These are phyloP conservation scores for Picea mariana DNA, from an alignment of 83 land plant genomes.

Conservation along the genomic window DNA sequence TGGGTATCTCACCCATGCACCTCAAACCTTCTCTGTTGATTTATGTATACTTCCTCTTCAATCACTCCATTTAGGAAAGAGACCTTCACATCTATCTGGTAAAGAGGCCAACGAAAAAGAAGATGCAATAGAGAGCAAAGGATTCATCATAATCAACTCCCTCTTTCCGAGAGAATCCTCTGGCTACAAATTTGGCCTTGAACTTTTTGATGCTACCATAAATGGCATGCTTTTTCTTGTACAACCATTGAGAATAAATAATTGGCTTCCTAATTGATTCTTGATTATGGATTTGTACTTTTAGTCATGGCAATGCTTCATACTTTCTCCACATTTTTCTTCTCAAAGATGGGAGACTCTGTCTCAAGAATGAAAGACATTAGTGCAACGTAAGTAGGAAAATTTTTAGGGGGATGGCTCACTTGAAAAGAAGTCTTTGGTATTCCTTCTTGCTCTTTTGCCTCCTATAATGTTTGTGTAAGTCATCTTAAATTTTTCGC, in stretches of 20 bases:
- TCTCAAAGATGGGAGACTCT: neutral
- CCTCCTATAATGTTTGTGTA: too few relatives aligned
- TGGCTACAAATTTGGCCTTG: neutral
- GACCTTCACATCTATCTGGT: neutral
- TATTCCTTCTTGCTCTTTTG: too few relatives aligned
- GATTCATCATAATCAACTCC: neutral
- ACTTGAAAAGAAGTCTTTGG: too few relatives aligned
- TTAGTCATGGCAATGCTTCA: neutral
- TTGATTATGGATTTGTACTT: neutral
- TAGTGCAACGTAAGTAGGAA: too few relatives aligned
- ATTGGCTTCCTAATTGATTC: neutral
- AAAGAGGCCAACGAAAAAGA: neutral
- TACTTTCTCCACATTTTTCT: neutral
- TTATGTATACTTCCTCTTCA: neutral
- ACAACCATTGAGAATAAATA: neutral
- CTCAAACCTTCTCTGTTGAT: neutral
- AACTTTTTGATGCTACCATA: neutral
- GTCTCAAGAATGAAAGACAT: too few relatives aligned
- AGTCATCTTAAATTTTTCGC: too few relatives aligned
- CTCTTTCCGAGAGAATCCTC: neutral
- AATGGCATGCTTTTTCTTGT: neutral
- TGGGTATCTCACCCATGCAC: neutral
- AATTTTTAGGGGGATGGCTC: too few relatives aligned
- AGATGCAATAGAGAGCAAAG: constrained; percentile 3
- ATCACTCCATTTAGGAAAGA: neutral